Conservation (phyloP, 208 protist species). For the Acanthamoeba lenticulata region DNA sequence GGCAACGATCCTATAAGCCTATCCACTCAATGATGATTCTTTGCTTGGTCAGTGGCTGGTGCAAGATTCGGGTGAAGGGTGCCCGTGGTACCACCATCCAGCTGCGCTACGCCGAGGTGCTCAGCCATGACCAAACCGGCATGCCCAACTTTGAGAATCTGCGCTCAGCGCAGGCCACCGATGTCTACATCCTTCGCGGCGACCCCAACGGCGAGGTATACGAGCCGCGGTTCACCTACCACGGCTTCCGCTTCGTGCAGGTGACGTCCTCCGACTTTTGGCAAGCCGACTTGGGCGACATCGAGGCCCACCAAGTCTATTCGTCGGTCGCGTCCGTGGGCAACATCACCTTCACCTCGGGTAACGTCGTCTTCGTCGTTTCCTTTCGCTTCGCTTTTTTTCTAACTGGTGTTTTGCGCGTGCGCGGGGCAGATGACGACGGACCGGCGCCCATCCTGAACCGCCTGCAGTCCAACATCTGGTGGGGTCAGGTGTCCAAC, state of each 20-base stretch:
- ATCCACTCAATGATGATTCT: background rate
- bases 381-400: background rate
- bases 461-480: conserved; percentile 53
- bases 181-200: conserved; percentile 70
- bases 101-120: conserved; percentile 75
- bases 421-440: background rate
- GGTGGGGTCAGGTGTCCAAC: conserved; percentile 73
- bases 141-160: conserved; percentile 71
- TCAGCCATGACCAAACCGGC: conserved; percentile 60
- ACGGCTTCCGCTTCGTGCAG: conserved; percentile 78
- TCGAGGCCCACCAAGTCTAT: conserved; percentile 22
- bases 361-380: background rate
- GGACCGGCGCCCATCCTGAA: conserved; percentile 65
- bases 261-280: conserved; percentile 23
- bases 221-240: conserved; percentile 73
- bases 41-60: background rate
- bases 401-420: background rate
- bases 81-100: conserved; percentile 48
- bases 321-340: background rate
- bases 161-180: conserved; percentile 67
- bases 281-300: background rate
- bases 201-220: conserved; percentile 64
- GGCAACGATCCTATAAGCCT: background rate
- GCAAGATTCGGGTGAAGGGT: conserved; percentile 32
- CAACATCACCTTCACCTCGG: conserved; percentile 23